phyloP scores from a whole-genome alignment of 2,329 filamentous ascomycete species.

The Botrytis aclada region DNA sequence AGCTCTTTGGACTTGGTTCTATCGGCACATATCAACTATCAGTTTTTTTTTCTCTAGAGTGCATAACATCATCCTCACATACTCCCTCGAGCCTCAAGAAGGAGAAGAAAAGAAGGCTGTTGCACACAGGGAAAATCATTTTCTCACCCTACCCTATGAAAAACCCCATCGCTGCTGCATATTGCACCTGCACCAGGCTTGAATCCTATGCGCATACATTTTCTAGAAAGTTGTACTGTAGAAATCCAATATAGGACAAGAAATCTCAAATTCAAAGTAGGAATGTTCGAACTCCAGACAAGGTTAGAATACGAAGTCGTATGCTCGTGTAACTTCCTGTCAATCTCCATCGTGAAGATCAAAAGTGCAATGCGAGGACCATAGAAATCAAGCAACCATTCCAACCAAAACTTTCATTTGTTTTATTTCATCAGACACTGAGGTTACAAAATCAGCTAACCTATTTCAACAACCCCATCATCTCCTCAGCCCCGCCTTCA shows the following conservation, averaged over 20 bases:
- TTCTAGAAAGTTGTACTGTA: not conserved
- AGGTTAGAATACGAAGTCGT: not conserved
- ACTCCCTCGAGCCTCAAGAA: not conserved
- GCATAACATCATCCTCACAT: not conserved
- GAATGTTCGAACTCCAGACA: not conserved
- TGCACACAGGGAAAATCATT: not conserved
- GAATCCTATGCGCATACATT: not conserved
- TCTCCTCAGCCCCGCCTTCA: not conserved
- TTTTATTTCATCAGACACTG: too few relatives aligned
- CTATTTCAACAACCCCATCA: not conserved
- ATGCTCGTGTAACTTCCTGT: not conserved
- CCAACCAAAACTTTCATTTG: not conserved
- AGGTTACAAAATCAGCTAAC: not conserved
- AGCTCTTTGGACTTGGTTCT: not conserved
- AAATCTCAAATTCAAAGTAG: too few relatives aligned
- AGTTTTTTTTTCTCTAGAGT: fast-evolving
- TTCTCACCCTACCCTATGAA: too few relatives aligned
- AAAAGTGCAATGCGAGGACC: not conserved
- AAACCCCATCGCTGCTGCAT: not conserved
- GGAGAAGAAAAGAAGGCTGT: not conserved
- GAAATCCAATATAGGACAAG: not conserved
- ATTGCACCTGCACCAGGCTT: not conserved
- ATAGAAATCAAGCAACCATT: not conserved
- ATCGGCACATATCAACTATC: not conserved
- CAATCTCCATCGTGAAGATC: not conserved